Evolutionary conservation across 177 flowering plant species (phyloP), one percentile per base, ranked within the genome.

Genomic region (Tripterygium wilfordii): DNA sequence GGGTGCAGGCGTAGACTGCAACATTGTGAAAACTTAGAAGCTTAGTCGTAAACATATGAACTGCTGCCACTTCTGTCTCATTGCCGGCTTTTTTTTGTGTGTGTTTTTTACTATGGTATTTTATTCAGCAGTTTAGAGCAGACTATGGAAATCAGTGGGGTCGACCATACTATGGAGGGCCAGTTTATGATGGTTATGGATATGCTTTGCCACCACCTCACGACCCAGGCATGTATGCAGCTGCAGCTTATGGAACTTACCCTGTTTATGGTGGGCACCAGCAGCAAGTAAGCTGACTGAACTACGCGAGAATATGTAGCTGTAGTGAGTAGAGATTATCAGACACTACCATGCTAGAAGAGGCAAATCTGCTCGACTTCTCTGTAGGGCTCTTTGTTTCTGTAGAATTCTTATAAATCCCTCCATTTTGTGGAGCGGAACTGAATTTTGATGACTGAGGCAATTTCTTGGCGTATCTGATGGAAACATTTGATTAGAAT

Each of bases 221-320:
- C 27, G 85, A 84, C 62, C 98, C 94, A 38, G 56, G 60, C 71
- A 77, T 85, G 88, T 92, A 88, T 56, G 80, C 92, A 6, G 77
- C 79, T 4, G 74, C 96, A 1, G 58, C 94, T 3, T 94, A 92
- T 59, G 99, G 91, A 21, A 74, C 84, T 40, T 92, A 94, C 57
- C 91, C 96, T 3, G 37, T 78, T 39, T 86, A 88, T 56, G 95
- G 96, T 18, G 76, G 64, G 61, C 82, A 80, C 66, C 96, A 88
- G 48, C 96, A 92, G 42, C 97, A 92, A 81, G 99, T 89, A 51
- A 89, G 67, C 76, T 78, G 69, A 80, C 3, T 32, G 45, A 54
- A 17, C 39, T 5, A 10, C 36, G 23, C 16, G 24, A 40, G 36
- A 42, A 39, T 18, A 36, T 24, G 4, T n/a, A 45, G 14, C 27